phyloP scores from a whole-genome alignment of 2,329 filamentous ascomycete genomes.

The Mollisia scopiformis region DNA sequence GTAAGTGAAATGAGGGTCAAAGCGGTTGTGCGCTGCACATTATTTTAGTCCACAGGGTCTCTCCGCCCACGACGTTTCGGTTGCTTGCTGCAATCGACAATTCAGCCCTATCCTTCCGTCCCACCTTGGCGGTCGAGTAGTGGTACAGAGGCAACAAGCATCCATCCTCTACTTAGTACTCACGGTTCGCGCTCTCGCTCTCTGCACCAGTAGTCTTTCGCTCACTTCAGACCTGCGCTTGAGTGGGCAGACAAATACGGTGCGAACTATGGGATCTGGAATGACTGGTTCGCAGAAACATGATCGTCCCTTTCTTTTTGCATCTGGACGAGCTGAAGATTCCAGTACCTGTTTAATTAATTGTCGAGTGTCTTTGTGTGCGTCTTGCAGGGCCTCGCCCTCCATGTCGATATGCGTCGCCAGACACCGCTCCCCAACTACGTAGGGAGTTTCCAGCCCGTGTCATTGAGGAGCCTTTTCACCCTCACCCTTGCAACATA shows the following conservation, averaged over 20 bases:
- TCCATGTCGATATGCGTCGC: background rate
- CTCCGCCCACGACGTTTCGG: background rate
- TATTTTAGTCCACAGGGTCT: background rate
- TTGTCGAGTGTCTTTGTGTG: background rate
- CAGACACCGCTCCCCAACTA: background rate
- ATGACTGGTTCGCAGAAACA: background rate
- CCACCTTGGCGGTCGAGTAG: background rate
- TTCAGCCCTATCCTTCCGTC: slow-evolving; percentile 1
- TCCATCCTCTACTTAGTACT: too few species aligned
- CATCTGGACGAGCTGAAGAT: background rate
- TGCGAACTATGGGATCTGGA: background rate
- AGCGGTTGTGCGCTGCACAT: background rate
- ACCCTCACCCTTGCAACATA: too few species aligned
- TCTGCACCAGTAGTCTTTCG: background rate
- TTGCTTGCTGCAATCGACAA: background rate
- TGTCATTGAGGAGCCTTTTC: background rate
- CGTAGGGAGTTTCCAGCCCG: background rate
- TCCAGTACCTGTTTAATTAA: background rate
- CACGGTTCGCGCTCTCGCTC: background rate
- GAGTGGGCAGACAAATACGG: background rate
- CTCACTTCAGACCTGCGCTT: background rate
- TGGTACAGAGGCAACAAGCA: too few species aligned
- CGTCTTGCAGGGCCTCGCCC: background rate
- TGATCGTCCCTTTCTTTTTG: background rate
- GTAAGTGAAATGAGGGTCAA: background rate